Conservation (phyloP, 495 filamentous ascomycete species). For the Hypoxylon fragiforme region DNA sequence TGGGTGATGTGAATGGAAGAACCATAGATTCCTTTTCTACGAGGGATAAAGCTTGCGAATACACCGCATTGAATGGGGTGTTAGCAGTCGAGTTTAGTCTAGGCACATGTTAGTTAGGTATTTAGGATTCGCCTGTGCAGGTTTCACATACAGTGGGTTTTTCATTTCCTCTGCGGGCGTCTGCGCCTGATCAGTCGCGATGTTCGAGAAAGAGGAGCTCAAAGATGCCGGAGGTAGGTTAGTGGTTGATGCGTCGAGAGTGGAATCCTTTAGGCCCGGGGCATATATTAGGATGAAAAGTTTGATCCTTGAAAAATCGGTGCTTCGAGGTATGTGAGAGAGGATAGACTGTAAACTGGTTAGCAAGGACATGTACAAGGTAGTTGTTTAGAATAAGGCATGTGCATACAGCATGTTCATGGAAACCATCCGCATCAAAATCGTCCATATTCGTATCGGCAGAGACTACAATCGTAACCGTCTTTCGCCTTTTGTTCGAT, state of each 20-base stretch:
- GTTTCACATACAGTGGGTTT: conserved; percentile 51
- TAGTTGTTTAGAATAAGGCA: neutral
- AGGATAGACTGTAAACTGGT: conserved; percentile 70
- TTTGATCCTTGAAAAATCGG: conserved; percentile 66
- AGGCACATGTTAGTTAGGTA: conserved; percentile 31
- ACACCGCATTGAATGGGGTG: conserved; percentile 72
- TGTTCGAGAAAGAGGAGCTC: conserved; percentile 86
- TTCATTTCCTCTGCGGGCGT: conserved; percentile 67
- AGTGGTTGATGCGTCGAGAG: conserved; percentile 50
- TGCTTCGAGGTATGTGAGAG: conserved; percentile 78
- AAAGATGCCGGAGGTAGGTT: conserved; percentile 63
- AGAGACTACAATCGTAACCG: conserved; percentile 81
- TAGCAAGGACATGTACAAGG: conserved; percentile 23
- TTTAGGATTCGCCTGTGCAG: neutral
- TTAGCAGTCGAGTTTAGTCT: conserved; percentile 43
- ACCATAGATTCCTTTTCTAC: conserved; percentile 84
- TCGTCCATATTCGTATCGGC: conserved; percentile 66
- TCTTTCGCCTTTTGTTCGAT: conserved; percentile 61
- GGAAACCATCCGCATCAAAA: conserved; percentile 61
- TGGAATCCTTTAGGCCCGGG: conserved; percentile 70
- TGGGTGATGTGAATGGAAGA: conserved; percentile 79
- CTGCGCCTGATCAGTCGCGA: conserved; percentile 72
- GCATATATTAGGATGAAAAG: conserved; percentile 89
- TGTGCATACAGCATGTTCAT: conserved; percentile 77
- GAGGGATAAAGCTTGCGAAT: conserved; percentile 71